phyloP scores from a whole-genome alignment of 805 yeast genomes.

The Ogataea henricii region DNA sequence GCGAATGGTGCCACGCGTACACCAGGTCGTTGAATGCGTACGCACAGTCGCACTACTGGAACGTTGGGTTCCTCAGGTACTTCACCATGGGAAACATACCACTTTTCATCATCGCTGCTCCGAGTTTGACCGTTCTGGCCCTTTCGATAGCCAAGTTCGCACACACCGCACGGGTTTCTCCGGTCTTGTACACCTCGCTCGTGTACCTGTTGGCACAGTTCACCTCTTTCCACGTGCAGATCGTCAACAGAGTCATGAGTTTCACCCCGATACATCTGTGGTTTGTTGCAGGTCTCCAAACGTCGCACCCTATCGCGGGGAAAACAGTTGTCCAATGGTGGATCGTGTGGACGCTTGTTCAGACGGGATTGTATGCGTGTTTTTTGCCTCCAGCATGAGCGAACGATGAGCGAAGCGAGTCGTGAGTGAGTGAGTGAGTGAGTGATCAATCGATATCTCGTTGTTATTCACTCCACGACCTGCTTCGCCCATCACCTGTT shows the following conservation, averaged over 20 bases:
- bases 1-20: conserved; percentile 71
- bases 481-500: too few species aligned
- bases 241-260: conserved; percentile 74
- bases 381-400: conserved; percentile 92
- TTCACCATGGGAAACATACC: conserved; percentile 85
- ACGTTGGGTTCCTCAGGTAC: conserved; percentile 74
- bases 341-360: conserved; percentile 64
- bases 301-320: conserved; percentile 8
- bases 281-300: conserved; percentile 50
- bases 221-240: conserved; percentile 80
- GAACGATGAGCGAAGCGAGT: too few species aligned
- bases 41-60: conserved; percentile 85
- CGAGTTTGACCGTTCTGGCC: conserved; percentile 54
- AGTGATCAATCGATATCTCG: too few species aligned
- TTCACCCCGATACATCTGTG: conserved; percentile 77
- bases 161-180: conserved; percentile 30
- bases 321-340: conserved; percentile 40
- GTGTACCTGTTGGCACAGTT: conserved; percentile 52
- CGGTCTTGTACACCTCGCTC: conserved; percentile 44
- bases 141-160: conserved; percentile 43
- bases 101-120: conserved; percentile 75
- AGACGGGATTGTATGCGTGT: conserved; percentile 73
- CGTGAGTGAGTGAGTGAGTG: too few species aligned
- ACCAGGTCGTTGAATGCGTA: conserved; percentile 65
- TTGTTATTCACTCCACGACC: background rate